Conservation (phyloP, 371 early-diverging fungal genomes). For the Mortierella sp. region DNA sequence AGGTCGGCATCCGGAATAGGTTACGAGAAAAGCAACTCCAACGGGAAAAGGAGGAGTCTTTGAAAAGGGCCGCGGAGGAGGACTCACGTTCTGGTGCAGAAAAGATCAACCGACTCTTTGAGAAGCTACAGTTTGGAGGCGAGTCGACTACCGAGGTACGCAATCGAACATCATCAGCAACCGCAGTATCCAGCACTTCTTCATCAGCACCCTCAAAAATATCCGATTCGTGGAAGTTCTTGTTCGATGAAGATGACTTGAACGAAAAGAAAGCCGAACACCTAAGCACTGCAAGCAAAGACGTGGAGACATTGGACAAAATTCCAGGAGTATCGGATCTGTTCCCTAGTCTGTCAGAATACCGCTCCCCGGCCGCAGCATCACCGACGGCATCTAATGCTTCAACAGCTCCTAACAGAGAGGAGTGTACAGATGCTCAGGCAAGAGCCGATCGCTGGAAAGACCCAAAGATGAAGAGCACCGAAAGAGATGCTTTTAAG, state of each 20-base stretch:
- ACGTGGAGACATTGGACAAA: slow-evolving; percentile 31
- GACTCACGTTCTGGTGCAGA: slow-evolving; percentile 11
- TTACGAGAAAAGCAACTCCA: slow-evolving; percentile 19
- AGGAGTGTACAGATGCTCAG: neutral
- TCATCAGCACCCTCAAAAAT: neutral
- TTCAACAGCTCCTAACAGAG: neutral
- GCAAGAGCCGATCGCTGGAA: slow-evolving; percentile 34
- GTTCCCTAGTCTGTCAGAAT: slow-evolving; percentile 30
- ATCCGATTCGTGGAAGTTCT: slow-evolving; percentile 44
- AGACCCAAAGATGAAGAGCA: slow-evolving; percentile 36
- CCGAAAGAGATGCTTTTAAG: slow-evolving; percentile 49
- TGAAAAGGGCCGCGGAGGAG: slow-evolving; percentile 8
- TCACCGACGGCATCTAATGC: neutral
- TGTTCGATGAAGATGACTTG: slow-evolving; percentile 51
- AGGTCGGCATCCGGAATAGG: slow-evolving; percentile 48
- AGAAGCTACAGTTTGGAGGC: slow-evolving; percentile 18
- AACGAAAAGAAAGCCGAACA: slow-evolving; percentile 4
- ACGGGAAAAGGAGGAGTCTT: slow-evolving; percentile 18
- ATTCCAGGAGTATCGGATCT: slow-evolving; percentile 38
- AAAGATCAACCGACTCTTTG: slow-evolving; percentile 38
- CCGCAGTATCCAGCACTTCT: neutral
- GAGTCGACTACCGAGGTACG: neutral
- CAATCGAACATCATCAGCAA: neutral
- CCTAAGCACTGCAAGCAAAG: neutral
- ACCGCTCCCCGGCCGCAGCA: slow-evolving; percentile 7